Evolutionary conservation across 805 yeast species (phyloP), one percentile per base, ranked within the genome.

Genomic region (Torulaspora microellipsoides): DNA sequence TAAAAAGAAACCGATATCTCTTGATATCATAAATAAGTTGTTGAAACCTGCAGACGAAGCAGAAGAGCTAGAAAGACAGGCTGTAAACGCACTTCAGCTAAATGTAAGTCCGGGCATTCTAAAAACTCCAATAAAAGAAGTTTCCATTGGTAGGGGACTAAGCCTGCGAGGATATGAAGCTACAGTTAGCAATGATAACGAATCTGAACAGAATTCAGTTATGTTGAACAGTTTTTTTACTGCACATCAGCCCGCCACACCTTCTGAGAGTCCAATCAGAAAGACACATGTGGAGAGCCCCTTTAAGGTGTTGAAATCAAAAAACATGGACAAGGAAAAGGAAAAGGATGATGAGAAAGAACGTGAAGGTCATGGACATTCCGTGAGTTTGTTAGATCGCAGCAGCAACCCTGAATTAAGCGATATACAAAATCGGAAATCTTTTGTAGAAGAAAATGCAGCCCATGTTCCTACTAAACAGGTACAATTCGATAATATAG

Each of bases 201-300:
- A 30, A 10, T 36, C 45, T 4, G 50, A 43, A 11, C 36, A 34
- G 8, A 34, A 40, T 12, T 47, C 50, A 2, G 45, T 32, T 14
- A 15, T 31, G 9, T 34, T 40, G 13, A 31, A 36, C n/a, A 36
- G 43, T 12, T 42, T 34, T 11, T 20, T 29, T 17, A 20, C 31
- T 29, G 36, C 14, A 9, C 35, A 32, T 9, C 15, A 33, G 13
- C 32, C 35, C 15, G 42, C 43, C 17, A 40, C 17, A 4, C 45
- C 50, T 3, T 37, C 42, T 8, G 41, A 39, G 3, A 48, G 54
- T 33, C 56, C 53, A 12, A 35, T 35, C 13, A 31, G 47, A 29
- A 31, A 31, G 17, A 43, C 47, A n/a, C 64, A 59, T 40, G 51
- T 57, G 23, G 46, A 47, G 12, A 61, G 64, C 40, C 65, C 65